Evolutionary conservation across 1,139 yeast species (phyloP), one percentile per base, ranked within the genome.

Genomic region (Schwanniomyces etchellsii): DNA sequence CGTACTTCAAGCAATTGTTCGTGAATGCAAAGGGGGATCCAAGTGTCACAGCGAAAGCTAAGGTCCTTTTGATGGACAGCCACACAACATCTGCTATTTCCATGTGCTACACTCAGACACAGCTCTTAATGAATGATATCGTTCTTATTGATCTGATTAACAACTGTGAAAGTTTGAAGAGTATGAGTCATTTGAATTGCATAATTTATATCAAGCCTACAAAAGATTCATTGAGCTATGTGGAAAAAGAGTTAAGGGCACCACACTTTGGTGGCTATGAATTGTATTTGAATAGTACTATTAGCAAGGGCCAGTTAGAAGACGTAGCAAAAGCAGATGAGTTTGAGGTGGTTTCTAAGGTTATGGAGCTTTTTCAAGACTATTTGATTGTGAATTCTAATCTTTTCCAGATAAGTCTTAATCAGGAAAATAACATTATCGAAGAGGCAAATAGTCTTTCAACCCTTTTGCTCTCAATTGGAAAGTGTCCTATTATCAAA

Each of bases 301-400:
- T 88, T 20, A 67, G 76, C 32, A 89, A 89, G 55, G 65, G 77
- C 21, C 83, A 84, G 39, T 56, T 91, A 42, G 99, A 93, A 51
- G 69, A 82, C 33, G 52, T 91, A 24, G 98, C 98, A 0, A 95
- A 86, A 52, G 74, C 85, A 2, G 99, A 91, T 54, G 93, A 85
- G 48, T 69, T 77, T 45, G 98, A 89, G 49, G 76, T 77, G 5
- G 83, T 93, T 5, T 60, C 70, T 4, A 74, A 73, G 38, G 88
- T 91, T 2, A 75, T 81, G 22, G 98, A 91, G 50, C 52, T 88
- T 28, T 91, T 86, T 49, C 85, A 81, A 41, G 97, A 91, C 52
- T 89, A 81, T 51, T 66, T 74, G 38, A 78, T 84, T 5, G 61
- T 88, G 32, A 86, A 86, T 52, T 66, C 66, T 35, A 82, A 83